These are phyloP conservation scores for Neonectria magnoliae DNA, from an alignment of 2,329 filamentous ascomycete genomes.

Conservation along the genomic window DNA sequence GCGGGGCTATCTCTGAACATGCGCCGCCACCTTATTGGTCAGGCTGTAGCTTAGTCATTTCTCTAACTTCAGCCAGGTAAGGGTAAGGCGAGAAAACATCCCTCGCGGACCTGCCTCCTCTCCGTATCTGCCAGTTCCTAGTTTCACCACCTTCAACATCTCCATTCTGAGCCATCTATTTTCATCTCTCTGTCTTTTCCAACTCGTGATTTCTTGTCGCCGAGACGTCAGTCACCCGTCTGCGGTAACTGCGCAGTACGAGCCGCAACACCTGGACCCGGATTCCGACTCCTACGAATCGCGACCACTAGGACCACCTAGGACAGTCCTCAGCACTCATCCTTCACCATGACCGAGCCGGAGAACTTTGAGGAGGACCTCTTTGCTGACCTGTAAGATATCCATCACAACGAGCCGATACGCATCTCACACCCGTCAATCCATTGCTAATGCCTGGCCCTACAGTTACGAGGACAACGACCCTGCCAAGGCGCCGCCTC, in stretches of 20 bases:
- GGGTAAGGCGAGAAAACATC: conserved; percentile 31
- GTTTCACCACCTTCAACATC: conserved; percentile 49
- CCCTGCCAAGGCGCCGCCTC: conserved; percentile 53
- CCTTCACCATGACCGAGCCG: conserved; percentile 73
- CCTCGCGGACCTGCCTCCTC: conserved; percentile 33
- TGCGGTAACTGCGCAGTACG: conserved; percentile 13
- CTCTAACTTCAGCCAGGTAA: conserved; percentile 14
- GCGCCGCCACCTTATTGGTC: conserved; percentile 33
- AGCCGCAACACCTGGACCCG: not conserved
- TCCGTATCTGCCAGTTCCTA: conserved; percentile 19
- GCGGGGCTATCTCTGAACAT: conserved; percentile 12
- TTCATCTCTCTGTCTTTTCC: conserved; percentile 1
- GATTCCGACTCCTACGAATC: not conserved
- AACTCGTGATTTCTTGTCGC: conserved; percentile 9
- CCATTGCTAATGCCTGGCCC: conserved; percentile 16
- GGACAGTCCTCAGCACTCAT: not conserved
- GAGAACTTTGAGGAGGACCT: conserved; percentile 93
- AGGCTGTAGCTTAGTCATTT: conserved; percentile 30
- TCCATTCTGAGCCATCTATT: conserved; percentile 3
- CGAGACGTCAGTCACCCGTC: conserved; percentile 2
- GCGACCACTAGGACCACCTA: conserved; percentile 1
- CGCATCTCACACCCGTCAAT: not conserved
- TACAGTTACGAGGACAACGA: conserved; percentile 73
- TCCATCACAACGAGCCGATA: not conserved
- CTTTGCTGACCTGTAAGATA: conserved; percentile 88